Evolutionary conservation across 352 stramenopile genomes (phyloP).

Genomic region (Paralagenidium karlingii): DNA sequence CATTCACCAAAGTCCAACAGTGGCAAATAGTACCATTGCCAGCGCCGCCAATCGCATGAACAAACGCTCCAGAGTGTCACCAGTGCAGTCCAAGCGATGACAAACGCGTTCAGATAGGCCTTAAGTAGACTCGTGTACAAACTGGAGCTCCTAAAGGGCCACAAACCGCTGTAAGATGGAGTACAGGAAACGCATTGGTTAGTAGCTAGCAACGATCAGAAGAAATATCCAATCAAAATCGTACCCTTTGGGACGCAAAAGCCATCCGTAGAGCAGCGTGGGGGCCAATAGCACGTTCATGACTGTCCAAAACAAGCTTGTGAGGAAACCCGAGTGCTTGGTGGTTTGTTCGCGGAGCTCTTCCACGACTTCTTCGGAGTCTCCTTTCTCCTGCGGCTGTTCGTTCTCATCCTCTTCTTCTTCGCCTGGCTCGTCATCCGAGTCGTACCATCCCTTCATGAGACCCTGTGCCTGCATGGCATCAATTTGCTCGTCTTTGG

Average conservation of each 20-base stretch:
- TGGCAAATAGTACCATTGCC: background rate
- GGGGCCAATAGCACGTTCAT: conserved; percentile 20
- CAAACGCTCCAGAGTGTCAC: background rate
- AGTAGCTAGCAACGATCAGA: no score
- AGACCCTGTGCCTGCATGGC: conserved; percentile 34
- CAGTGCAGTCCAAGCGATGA: conserved; percentile 2
- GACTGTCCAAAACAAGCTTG: conserved; percentile 50
- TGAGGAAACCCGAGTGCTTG: conserved; percentile 16
- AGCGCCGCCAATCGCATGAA: background rate
- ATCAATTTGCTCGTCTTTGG: conserved; percentile 77
- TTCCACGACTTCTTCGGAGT: conserved; percentile 3
- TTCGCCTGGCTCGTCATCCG: conserved; percentile 9
- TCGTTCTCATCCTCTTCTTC: conserved; percentile 9
- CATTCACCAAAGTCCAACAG: no score
- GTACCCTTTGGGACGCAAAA: background rate
- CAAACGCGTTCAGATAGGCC: conserved; percentile 7
- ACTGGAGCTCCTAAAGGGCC: conserved; percentile 12
- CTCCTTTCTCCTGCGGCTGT: conserved; percentile 6
- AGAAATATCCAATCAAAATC: no score
- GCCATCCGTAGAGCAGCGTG: conserved; percentile 25
- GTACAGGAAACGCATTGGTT: no score
- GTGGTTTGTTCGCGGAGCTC: conserved; percentile 5
- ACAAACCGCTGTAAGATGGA: no score
- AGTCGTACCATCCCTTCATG: conserved; percentile 27
- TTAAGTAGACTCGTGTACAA: conserved; percentile 6